These are phyloP conservation scores for Dryadomyces quercus-mongolicae DNA, from an alignment of 2,329 filamentous ascomycete genomes.

Conservation along the genomic window DNA sequence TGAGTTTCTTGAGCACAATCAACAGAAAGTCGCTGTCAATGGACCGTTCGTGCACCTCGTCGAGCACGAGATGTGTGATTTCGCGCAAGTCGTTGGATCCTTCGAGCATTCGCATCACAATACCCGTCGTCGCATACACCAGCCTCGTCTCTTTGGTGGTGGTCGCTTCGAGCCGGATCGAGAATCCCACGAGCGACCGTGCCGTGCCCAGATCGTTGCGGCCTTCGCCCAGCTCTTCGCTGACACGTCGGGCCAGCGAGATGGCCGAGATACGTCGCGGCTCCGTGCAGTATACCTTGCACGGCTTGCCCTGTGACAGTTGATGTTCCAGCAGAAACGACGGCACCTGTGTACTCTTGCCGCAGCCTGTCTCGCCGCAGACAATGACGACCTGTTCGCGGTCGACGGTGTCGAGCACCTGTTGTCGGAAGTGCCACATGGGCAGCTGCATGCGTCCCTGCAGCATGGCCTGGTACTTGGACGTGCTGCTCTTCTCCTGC, in stretches of 20 bases:
- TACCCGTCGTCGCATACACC: slow-evolving; percentile 80
- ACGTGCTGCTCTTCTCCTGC: slow-evolving; percentile 42
- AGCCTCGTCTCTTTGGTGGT: slow-evolving; percentile 70
- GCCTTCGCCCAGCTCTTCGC: slow-evolving; percentile 83
- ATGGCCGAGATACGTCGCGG: slow-evolving; percentile 93
- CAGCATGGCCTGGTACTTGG: slow-evolving; percentile 68
- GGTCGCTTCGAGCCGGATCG: slow-evolving; percentile 85
- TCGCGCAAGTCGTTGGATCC: slow-evolving; percentile 75
- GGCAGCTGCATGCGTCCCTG: slow-evolving; percentile 67
- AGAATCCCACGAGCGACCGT: slow-evolving; percentile 83
- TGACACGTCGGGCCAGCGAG: slow-evolving; percentile 82
- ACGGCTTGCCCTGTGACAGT: slow-evolving; percentile 63
- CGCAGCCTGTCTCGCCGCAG: slow-evolving; percentile 92
- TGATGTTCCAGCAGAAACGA: slow-evolving; percentile 87
- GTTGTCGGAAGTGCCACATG: slow-evolving; percentile 73
- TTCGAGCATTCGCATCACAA: slow-evolving; percentile 97
- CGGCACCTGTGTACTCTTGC: slow-evolving; percentile 96
- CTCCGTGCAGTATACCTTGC: slow-evolving; percentile 93
- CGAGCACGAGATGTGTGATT: slow-evolving; percentile 88
- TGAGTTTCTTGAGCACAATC: slow-evolving; percentile 76
- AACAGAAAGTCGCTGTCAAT: slow-evolving; percentile 96
- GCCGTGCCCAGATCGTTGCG: slow-evolving; percentile 70
- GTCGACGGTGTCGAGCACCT: slow-evolving; percentile 67
- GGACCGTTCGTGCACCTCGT: slow-evolving; percentile 91
- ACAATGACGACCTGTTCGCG: slow-evolving; percentile 80